Evolutionary conservation across 257 asterid species (phyloP), one percentile per base, ranked within the genome.

Genomic region (Forsythia viridissima): DNA sequence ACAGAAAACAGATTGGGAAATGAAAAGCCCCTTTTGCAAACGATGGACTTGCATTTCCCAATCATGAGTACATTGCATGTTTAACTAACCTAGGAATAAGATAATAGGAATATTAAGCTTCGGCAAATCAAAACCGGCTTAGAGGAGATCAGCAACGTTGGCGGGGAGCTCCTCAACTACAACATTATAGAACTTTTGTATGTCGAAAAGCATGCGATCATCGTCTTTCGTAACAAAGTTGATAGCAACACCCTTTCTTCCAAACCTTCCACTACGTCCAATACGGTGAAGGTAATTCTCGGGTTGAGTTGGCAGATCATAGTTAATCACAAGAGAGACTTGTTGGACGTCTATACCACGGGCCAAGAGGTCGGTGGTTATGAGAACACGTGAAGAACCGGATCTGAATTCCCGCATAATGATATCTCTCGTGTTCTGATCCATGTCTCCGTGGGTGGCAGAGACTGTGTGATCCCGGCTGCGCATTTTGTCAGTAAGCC

Each of bases 241-340:
- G 69, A 92, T 91, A n/a, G 96, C 96, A 36, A 92, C 97, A 85
- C 94, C 97, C 85, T 92, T 92, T 85, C 97, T 91, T 30, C 97
- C 96, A 67, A 91, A 89, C 24, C 96, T 85, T 63, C 97, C 97
- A 89, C 97, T 91, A 76, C 97, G 90, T 72, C 97, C 97, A 63
- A 92, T 89, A 78, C 96, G 92, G 76, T 91, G 97, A 40, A 92
- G 93, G 87, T 92, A 92, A 74, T 91, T 91, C 86, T 92, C 97
- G 0, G 97, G 94, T 85, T 92, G 96, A 72, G 96, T 91, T 2
- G 97, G 97, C 69, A 92, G 82, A 80, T 92, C 97, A 39, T 86
- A 92, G 86, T 92, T 92, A 41, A 92, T 89, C 44, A 92, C 96
- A 46, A 92, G 93, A 37, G 97, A 92, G 44, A 92, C 97, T 82